These are phyloP conservation scores for Vinca minor DNA, from an alignment of 257 asterid species.

Conservation along the genomic window DNA sequence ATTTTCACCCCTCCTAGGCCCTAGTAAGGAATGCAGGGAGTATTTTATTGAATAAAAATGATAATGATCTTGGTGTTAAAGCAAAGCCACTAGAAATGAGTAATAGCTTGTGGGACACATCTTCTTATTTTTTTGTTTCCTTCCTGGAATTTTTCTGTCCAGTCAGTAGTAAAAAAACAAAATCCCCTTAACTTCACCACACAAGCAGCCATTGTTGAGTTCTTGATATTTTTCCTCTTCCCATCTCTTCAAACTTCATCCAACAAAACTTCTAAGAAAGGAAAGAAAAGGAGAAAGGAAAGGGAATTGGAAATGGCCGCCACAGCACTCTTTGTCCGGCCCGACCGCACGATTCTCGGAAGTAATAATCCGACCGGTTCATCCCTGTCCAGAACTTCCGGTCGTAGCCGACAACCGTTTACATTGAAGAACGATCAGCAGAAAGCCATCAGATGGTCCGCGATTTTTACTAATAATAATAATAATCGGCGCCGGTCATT, in stretches of 20 bases:
- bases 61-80: neutral
- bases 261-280: neutral
- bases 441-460: conserved; percentile 27
- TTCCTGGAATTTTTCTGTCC: neutral
- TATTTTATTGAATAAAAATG: too few relatives aligned
- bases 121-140: neutral
- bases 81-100: neutral
- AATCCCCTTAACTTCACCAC: neutral
- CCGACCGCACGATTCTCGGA: conserved; percentile 46
- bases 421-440: conserved; percentile 14
- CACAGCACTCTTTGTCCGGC: conserved; percentile 70
- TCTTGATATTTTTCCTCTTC: conserved; percentile 11
- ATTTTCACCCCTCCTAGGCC: too few relatives aligned
- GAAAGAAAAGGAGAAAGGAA: neutral
- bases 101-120: conserved; percentile 5
- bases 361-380: conserved; percentile 32
- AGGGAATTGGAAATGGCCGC: conserved; percentile 43
- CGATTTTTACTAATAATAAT: conserved; percentile 18
- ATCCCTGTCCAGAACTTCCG: conserved; percentile 17
- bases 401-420: conserved; percentile 15
- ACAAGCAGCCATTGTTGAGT: neutral
- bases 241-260: neutral
- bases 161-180: neutral
- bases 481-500: conserved; percentile 49
- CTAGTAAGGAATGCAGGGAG: too few relatives aligned